phyloP scores from a whole-genome alignment of 257 asterid genomes.

The Nicotiana tomentosiformis region DNA sequence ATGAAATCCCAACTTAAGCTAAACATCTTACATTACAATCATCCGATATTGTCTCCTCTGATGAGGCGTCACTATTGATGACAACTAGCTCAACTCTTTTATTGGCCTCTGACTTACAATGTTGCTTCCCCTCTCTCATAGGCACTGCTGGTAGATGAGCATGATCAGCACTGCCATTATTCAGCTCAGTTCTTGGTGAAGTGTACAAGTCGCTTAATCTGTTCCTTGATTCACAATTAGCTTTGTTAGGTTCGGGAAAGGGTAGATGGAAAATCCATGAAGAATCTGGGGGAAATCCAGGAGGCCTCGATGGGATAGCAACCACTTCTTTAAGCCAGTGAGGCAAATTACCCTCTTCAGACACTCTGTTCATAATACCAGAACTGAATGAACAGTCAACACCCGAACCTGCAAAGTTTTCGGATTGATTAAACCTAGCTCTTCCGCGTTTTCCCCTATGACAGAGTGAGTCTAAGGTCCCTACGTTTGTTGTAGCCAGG shows the following conservation, averaged over 20 bases:
- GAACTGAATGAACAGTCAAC: constrained; percentile 23
- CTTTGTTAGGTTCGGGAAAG: constrained; percentile 8
- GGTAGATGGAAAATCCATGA: constrained; percentile 9
- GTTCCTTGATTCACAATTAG: constrained; percentile 14
- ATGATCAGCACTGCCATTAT: constrained; percentile 6
- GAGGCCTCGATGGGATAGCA: constrained; percentile 28
- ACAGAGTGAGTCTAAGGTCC: constrained; percentile 7
- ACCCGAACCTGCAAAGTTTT: not conserved
- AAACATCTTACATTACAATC: constrained; percentile 30
- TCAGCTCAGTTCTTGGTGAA: constrained; percentile 6
- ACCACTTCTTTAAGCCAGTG: constrained; percentile 61
- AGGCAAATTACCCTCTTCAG: constrained; percentile 32
- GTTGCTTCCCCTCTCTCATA: constrained; percentile 7
- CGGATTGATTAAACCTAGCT: constrained; percentile 9
- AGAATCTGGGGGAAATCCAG: not conserved
- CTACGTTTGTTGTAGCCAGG: constrained; percentile 12
- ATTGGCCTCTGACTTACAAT: not conserved
- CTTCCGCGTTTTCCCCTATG: constrained; percentile 10
- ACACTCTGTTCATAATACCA: constrained; percentile 4
- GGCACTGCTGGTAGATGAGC: not conserved
- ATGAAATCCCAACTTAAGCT: constrained; percentile 14
- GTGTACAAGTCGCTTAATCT: constrained; percentile 4
- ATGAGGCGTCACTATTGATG: constrained; percentile 60
- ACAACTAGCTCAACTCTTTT: constrained; percentile 38
- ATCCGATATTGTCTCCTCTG: constrained; percentile 79